Conservation (phyloP, 495 filamentous ascomycete species). For the Achaetomiella virescens region DNA sequence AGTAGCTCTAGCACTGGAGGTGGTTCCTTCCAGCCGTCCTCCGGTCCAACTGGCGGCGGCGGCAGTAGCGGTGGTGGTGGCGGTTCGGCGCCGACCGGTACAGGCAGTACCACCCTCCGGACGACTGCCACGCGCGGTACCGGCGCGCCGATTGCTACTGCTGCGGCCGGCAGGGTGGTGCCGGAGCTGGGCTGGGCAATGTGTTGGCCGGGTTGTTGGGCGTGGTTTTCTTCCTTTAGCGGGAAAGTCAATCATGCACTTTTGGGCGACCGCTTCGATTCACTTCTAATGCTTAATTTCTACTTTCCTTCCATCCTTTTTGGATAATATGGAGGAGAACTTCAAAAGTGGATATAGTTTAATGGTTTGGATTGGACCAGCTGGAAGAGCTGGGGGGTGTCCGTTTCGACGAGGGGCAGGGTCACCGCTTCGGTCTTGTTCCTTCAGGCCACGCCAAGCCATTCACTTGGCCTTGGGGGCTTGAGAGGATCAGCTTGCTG, state of each 20-base stretch:
- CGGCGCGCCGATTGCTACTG: neutral
- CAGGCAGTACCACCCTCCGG: neutral
- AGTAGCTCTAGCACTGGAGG: too few species aligned
- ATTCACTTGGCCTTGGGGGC: too few species aligned
- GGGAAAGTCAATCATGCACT: neutral
- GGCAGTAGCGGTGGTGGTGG: neutral
- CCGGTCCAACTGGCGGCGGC: neutral
- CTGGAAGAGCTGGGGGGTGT: too few species aligned
- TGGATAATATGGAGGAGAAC: neutral
- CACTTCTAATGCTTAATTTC: neutral
- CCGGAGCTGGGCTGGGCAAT: neutral
- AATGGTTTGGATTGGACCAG: neutral
- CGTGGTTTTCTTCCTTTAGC: neutral
- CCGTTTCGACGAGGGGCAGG: too few species aligned
- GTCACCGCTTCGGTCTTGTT: too few species aligned
- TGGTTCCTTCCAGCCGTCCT: too few species aligned
- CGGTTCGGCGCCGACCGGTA: neutral
- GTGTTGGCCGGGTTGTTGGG: neutral
- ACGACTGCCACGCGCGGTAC: neutral
- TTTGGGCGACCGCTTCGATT: too few species aligned
- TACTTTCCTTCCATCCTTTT: neutral
- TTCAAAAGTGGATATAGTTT: constrained; percentile 5
- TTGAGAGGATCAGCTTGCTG: too few species aligned
- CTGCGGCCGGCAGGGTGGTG: constrained; percentile 4
- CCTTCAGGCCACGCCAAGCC: too few species aligned